These are phyloP conservation scores for Candida rishiriensis DNA, from an alignment of 805 yeast species.

Conservation along the genomic window DNA sequence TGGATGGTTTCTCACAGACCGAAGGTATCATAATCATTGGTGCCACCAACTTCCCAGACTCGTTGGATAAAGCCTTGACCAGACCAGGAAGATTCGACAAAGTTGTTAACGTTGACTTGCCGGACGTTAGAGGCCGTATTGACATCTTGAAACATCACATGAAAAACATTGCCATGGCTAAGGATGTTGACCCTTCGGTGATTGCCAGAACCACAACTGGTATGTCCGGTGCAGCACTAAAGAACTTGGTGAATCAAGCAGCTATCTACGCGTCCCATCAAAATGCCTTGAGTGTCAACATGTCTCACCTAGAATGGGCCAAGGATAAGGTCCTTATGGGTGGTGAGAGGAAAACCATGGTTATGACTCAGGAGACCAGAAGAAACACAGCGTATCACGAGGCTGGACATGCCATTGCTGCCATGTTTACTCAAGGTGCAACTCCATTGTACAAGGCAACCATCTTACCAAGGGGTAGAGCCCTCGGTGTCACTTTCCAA, in stretches of 20 bases:
- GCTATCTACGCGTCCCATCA: slow-evolving; percentile 95
- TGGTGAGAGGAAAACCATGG: slow-evolving; percentile 97
- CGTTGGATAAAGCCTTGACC: slow-evolving; percentile 92
- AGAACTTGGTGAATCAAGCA: slow-evolving; percentile 95
- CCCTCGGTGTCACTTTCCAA: slow-evolving; percentile 95
- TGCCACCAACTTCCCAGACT: slow-evolving; percentile 97
- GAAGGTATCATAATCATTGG: slow-evolving; percentile 94
- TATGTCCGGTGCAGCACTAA: slow-evolving; percentile 94
- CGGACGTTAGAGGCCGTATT: slow-evolving; percentile 96
- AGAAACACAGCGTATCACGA: slow-evolving; percentile 96
- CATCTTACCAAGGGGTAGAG: slow-evolving; percentile 93
- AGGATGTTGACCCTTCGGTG: slow-evolving; percentile 80
- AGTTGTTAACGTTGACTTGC: slow-evolving; percentile 89
- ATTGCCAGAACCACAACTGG: slow-evolving; percentile 98
- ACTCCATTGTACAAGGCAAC: slow-evolving; percentile 96
- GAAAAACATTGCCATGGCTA: slow-evolving; percentile 81
- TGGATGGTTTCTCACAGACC: slow-evolving; percentile 92
- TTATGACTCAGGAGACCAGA: slow-evolving; percentile 90
- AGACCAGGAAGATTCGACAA: slow-evolving; percentile 81
- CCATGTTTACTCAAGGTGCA: slow-evolving; percentile 90
- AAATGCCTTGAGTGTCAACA: slow-evolving; percentile 84
- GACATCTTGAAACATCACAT: slow-evolving; percentile 89
- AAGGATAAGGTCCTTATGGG: slow-evolving; percentile 97
- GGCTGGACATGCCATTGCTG: slow-evolving; percentile 99
- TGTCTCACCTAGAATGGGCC: slow-evolving; percentile 97